A percentile compares a stretch with the other conserved stretches of the same genome.
Conservation (phyloP, 2,329 filamentous ascomycete genomes). For the Shiraia sp. region DNA sequence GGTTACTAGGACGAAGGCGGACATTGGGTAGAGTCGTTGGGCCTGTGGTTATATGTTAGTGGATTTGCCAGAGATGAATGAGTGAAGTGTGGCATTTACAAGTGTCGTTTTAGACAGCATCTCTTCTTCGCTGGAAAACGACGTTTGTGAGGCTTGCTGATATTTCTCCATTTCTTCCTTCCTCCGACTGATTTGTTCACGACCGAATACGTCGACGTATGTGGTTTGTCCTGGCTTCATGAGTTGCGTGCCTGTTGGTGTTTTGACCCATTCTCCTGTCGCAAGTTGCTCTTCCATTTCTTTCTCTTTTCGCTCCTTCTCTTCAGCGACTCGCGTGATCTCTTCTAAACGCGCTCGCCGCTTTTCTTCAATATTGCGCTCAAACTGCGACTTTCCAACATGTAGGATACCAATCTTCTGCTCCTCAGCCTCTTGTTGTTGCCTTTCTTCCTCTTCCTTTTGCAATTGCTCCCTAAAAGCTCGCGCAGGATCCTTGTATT, state of each 20-base stretch:
- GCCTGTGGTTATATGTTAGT: slow-evolving; percentile 17
- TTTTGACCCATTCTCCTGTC: slow-evolving; percentile 38
- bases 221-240: slow-evolving; percentile 42
- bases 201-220: slow-evolving; percentile 39
- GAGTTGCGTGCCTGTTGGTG: slow-evolving; percentile 37
- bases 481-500: slow-evolving; percentile 43
- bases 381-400: slow-evolving; percentile 39
- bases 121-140: slow-evolving; percentile 30
- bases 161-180: slow-evolving; percentile 36
- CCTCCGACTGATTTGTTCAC: slow-evolving; percentile 34
- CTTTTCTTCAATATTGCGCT: slow-evolving; percentile 40
- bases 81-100: slow-evolving; percentile 21
- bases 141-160: slow-evolving; percentile 24
- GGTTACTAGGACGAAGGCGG: slow-evolving; percentile 36
- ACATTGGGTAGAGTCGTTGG: slow-evolving; percentile 43
- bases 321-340: slow-evolving; percentile 34
- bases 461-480: slow-evolving; percentile 39
- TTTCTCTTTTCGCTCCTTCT: slow-evolving; percentile 33
- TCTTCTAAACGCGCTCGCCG: slow-evolving; percentile 32
- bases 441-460: slow-evolving; percentile 32
- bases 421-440: slow-evolving; percentile 24
- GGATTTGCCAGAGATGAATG: neutral
- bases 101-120: slow-evolving; percentile 37
- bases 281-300: slow-evolving; percentile 39
- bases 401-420: slow-evolving; percentile 40